These are phyloP conservation scores for Cardamine occulta DNA, from an alignment of 345 rosid species.

Conservation along the genomic window DNA sequence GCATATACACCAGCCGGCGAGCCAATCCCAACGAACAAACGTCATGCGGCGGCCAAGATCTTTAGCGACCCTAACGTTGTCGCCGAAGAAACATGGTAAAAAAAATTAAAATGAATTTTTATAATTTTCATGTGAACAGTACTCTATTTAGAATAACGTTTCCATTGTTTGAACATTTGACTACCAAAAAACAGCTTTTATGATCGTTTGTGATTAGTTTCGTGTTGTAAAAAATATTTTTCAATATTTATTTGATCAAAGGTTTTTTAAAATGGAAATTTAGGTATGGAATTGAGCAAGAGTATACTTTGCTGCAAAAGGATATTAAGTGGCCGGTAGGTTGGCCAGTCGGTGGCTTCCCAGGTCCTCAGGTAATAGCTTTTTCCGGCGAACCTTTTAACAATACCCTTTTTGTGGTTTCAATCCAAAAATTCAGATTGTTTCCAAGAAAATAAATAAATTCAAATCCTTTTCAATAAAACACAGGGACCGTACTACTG, in stretches of 20 bases:
- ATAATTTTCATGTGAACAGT: not conserved
- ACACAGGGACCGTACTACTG: conserved; percentile 84
- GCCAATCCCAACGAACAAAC: conserved; percentile 71
- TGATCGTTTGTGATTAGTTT: not conserved
- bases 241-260: too few species aligned
- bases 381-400: not conserved
- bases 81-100: conserved; percentile 74
- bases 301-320: conserved; percentile 74
- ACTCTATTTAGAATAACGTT: not conserved
- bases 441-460: not conserved
- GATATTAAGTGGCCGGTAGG: conserved; percentile 69
- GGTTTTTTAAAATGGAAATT: not conserved
- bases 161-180: not conserved
- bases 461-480: not conserved
- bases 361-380: conserved; percentile 69
- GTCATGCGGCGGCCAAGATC: conserved; percentile 64
- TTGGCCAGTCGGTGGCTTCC: conserved; percentile 81
- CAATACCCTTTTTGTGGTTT: not conserved
- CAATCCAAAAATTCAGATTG: not conserved
- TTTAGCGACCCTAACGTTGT: conserved; percentile 61
- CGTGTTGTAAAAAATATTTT: not conserved
- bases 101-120: not conserved
- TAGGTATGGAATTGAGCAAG: conserved; percentile 90
- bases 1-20: conserved; percentile 70
- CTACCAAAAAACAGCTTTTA: not conserved